Evolutionary conservation across 2,329 filamentous ascomycete genomes (phyloP), one percentile per base, ranked within the genome.

Genomic region (Colletotrichum euphorbiae): DNA sequence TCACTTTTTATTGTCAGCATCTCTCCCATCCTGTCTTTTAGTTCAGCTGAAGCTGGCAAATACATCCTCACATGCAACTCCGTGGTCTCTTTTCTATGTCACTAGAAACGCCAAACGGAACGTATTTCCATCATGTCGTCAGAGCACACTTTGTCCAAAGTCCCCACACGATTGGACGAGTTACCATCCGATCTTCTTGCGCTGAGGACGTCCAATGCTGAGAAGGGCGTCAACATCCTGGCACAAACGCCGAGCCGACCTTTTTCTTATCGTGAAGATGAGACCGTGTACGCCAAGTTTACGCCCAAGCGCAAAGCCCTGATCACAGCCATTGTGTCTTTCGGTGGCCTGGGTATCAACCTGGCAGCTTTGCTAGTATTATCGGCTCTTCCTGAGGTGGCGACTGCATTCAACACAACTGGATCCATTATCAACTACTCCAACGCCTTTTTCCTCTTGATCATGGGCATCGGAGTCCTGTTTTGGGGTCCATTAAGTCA

Each of bases 301-400:
- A 73, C 71, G 6, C 62, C 69, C 2, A 52, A 66, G 15, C 73
- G 70, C 40, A 74, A 75, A 58, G 36, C 60, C 2, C 42, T 73
- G 6, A 74, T 75, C 56, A 74, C 73, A 5, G 56, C 67, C 17
- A 71, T 73, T 11, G 66, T 75, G 12, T 69, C 66, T 2, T 69
- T 69, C 2, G 66, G 54, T 17, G 66, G 66, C 3, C 62, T 69
- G 3, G 55, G 61, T 15, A 59, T 69, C 61, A 69, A 69, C 62
- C 33, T 69, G 15, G 66, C 66, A n/a, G 42, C 66, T 8, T 56
- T 69, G 12, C 24, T 69, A 3, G 66, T 94, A 8, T 79, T 95
- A 12, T 85, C 91, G 1, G 92, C 91, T 3, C 87, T 91, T 2
- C 91, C 92, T 1, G 92, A 95, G 75, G 89, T 95, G 5, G 91